A percentile compares a stretch with the other conserved stretches of the same genome.
Evolutionary conservation across 345 rosid species (phyloP).

Genomic region (Lenwebbia sp.): DNA sequence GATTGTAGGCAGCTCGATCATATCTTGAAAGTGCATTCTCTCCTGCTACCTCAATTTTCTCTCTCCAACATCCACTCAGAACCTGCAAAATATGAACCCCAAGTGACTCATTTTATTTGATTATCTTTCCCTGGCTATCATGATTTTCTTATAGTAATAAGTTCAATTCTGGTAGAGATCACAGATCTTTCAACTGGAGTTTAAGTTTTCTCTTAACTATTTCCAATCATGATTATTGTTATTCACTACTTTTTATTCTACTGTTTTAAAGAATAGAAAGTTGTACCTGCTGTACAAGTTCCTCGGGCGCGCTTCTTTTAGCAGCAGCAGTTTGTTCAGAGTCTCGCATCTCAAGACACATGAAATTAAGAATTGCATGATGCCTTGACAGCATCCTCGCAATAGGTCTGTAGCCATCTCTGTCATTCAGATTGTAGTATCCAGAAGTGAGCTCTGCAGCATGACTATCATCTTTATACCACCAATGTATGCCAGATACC

Average conservation of each 20-base stretch:
- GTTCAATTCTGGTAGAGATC: not conserved
- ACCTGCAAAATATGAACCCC: slow-evolving; percentile 30
- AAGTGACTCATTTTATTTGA: not conserved
- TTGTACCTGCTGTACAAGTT: slow-evolving; percentile 68
- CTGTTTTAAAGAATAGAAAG: not conserved
- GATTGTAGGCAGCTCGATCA: slow-evolving; percentile 59
- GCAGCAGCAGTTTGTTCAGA: slow-evolving; percentile 44
- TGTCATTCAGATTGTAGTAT: slow-evolving; percentile 46
- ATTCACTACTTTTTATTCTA: not conserved
- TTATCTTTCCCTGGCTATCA: not conserved
- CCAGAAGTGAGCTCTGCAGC: slow-evolving; percentile 92
- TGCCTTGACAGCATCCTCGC: slow-evolving; percentile 70
- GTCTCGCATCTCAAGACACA: slow-evolving; percentile 81
- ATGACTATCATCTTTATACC: slow-evolving; percentile 62
- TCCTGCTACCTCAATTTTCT: slow-evolving; percentile 67
- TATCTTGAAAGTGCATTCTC: slow-evolving; percentile 75
- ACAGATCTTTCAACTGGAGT: not conserved
- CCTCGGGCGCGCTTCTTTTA: slow-evolving; percentile 69
- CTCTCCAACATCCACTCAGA: slow-evolving; percentile 68
- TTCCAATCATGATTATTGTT: not conserved
- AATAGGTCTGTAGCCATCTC: slow-evolving; percentile 73
- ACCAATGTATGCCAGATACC: slow-evolving; percentile 93
- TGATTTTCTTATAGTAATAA: not conserved
- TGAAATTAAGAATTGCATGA: slow-evolving; percentile 56
- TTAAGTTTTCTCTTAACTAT: not conserved